Conservation (phyloP, 2,329 filamentous ascomycete species). For the Monilinia fructigena region DNA sequence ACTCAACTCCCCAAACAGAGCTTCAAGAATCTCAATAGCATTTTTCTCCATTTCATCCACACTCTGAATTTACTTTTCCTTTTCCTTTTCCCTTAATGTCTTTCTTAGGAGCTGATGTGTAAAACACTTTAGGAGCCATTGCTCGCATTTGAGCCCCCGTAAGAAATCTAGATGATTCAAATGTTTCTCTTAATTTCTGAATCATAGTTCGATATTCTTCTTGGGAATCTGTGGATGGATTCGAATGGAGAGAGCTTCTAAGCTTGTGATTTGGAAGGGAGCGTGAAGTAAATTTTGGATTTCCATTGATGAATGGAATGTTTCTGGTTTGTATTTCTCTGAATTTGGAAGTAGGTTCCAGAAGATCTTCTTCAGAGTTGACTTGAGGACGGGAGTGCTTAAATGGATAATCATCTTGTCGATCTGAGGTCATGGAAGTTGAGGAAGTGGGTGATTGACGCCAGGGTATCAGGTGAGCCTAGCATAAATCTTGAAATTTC, state of each 20-base stretch:
- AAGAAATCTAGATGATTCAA: background rate
- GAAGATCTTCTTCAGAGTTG: background rate
- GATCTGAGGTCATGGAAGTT: background rate
- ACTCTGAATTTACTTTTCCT: background rate
- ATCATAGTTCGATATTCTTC: background rate
- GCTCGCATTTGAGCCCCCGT: background rate
- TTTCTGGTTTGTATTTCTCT: background rate
- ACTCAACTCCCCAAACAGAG: background rate
- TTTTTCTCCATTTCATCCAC: background rate
- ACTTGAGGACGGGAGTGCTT: background rate
- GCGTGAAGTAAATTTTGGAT: background rate
- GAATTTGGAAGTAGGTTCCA: background rate
- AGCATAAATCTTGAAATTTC: background rate
- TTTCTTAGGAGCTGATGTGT: background rate
- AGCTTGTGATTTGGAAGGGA: background rate
- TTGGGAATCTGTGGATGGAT: background rate
- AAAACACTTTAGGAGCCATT: background rate
- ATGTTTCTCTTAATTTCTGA: background rate
- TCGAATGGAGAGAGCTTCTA: background rate
- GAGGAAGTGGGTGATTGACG: background rate
- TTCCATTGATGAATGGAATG: background rate
- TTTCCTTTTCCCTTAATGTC: background rate
- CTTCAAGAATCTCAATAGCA: background rate
- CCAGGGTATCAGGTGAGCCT: background rate
- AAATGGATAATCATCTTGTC: background rate